phyloP scores from a whole-genome alignment of 768 basidiomycete species.

The Steccherinum ochraceum region DNA sequence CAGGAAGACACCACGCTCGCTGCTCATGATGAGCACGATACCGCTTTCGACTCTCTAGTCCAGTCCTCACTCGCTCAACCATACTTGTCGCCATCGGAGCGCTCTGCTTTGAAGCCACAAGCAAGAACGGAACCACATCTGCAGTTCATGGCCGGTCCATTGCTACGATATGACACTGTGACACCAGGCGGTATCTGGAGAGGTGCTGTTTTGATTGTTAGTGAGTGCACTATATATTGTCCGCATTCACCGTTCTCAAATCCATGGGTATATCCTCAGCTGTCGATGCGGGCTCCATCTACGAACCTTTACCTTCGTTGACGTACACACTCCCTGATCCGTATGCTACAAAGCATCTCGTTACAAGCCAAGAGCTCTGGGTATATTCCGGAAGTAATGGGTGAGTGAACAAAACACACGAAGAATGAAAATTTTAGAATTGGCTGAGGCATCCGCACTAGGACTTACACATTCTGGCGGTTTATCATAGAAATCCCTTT shows the following conservation, averaged over 20 bases:
- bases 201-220: slow-evolving; percentile 85
- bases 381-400: slow-evolving; percentile 22
- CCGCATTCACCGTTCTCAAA: too few species aligned
- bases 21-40: too few species aligned
- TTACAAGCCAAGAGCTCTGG: slow-evolving; percentile 20
- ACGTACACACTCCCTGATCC: too few species aligned
- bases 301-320: slow-evolving; percentile 69
- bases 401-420: too few species aligned
- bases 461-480: slow-evolving; percentile 91
- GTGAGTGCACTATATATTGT: slow-evolving; percentile 42
- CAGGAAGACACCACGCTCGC: too few species aligned
- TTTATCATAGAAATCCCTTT: slow-evolving; percentile 84
- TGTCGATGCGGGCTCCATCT: slow-evolving; percentile 71
- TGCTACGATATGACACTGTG: slow-evolving; percentile 87
- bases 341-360: slow-evolving; percentile 30
- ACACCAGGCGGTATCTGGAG: slow-evolving; percentile 79
- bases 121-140: too few species aligned
- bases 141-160: slow-evolving; percentile 88
- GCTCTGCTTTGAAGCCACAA: too few species aligned
- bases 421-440: too few species aligned
- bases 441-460: too few species aligned
- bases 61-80: too few species aligned
- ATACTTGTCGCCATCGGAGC: too few species aligned
- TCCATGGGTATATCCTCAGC: slow-evolving; percentile 34
- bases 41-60: too few species aligned